Conservation (phyloP, 345 rosid genomes). For the Syzygium oleosum region DNA sequence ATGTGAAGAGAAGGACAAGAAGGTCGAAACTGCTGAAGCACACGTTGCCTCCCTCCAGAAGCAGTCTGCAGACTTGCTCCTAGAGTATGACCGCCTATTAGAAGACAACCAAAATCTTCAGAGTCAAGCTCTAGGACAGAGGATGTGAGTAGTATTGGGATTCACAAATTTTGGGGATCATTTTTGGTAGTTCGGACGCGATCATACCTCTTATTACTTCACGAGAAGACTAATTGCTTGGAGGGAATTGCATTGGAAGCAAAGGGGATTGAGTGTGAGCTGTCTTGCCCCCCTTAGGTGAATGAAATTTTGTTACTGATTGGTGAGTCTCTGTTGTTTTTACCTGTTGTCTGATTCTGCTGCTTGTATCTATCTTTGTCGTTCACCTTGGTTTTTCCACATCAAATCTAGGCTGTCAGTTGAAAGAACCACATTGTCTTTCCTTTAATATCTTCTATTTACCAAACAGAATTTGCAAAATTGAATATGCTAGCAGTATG, state of each 20-base stretch:
- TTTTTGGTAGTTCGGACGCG: not conserved
- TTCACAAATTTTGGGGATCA: not conserved
- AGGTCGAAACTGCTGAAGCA: conserved; percentile 68
- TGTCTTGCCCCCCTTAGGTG: not conserved
- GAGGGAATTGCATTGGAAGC: not conserved
- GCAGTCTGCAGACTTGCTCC: conserved; percentile 75
- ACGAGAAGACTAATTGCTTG: not conserved
- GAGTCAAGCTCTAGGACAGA: conserved; percentile 43
- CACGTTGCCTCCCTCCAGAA: conserved; percentile 77
- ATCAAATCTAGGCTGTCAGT: not conserved
- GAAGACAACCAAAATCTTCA: conserved; percentile 92
- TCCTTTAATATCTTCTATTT: not conserved
- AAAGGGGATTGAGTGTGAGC: not conserved
- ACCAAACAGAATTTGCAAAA: not conserved
- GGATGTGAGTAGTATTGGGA: conserved; percentile 12
- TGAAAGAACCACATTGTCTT: not conserved
- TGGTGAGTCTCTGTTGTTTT: not conserved
- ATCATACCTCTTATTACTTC: not conserved
- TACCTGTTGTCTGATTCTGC: not conserved
- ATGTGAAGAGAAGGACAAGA: conserved; percentile 56
- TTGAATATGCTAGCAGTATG: not conserved
- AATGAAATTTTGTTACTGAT: not conserved
- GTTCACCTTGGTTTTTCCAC: not conserved
- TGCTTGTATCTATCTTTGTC: not conserved
- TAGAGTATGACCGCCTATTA: conserved; percentile 74